Evolutionary conservation across 345 rosid genomes (phyloP), one percentile per base, ranked within the genome.

Genomic region (Melaleuca quinquenervia): DNA sequence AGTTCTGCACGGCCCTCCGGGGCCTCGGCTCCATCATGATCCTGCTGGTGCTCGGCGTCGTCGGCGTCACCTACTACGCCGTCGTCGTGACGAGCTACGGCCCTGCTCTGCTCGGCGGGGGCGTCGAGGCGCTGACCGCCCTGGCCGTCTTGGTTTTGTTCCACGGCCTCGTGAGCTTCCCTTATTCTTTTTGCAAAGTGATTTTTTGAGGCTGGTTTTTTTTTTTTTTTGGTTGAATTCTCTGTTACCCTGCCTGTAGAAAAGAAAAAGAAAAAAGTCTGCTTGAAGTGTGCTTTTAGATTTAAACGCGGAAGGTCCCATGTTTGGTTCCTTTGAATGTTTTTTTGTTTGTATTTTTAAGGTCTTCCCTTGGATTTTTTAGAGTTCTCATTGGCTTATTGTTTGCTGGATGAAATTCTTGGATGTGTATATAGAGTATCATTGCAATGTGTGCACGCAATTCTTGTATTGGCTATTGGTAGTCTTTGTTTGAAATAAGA

Each of bases 21-120:
- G 98, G 98, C 83, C 93, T 97, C n/a, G 99, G 99, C 52, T 96
- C 98, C 87, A 96, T 96, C 93, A 97, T 97, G 99, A 95, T 97
- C 95, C 90, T 97, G 85, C 84, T 96, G 86, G 99, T 97, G 50
- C 93, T 97, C 14, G 99, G 98, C 1, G 93, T 97, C 87, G 97
- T 97, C 13, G 98, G 98, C 54, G 99, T 97, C 52, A 93, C 98
- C 52, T 97, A 95, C 87, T 97, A 96, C 91, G 93, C 99, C 29
- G 96, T 97, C 88, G 98, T 97, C 84, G 91, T 94, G 90, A 93
- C 96, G 85, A 94, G 90, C 91, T 98, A 96, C 82, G 98, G 96
- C 52, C 99, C 98, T 0, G 94, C 96, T 83, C 84, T 96, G 87
- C 91, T 88, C 74, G 87, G 82, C 55, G 98, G 98, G 44, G 99